Percentiles rank a stretch among this genome's conserved stretches.
phyloP scores from a whole-genome alignment of 1,284 basidiomycete species.

The Ceratobasidium sp. region DNA sequence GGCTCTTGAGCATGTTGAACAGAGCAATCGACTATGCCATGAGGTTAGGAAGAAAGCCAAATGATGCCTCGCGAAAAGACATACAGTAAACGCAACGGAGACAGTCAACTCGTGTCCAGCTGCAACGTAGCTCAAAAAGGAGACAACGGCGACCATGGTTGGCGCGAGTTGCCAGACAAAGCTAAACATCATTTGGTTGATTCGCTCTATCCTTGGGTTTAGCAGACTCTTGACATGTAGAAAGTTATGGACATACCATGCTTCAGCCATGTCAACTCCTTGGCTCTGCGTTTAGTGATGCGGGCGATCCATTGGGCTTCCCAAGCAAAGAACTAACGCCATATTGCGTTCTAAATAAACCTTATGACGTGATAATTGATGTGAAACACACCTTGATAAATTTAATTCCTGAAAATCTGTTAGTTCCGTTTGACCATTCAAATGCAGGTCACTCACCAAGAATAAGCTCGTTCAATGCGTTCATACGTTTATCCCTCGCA shows the following conservation, averaged over 20 bases:
- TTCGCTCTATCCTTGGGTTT: too few species aligned
- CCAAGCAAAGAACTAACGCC: conserved; percentile 72
- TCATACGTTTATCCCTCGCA: conserved; percentile 85
- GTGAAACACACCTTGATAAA: conserved; percentile 67
- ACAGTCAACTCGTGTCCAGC: conserved; percentile 70
- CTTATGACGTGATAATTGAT: neutral
- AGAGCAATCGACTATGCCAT: conserved; percentile 64
- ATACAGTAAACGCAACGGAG: conserved; percentile 71
- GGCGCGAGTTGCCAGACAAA: conserved; percentile 70
- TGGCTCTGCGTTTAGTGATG: conserved; percentile 55
- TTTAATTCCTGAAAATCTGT: conserved; percentile 57
- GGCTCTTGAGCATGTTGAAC: conserved; percentile 62
- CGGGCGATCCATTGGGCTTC: conserved; percentile 74
- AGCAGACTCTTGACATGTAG: too few species aligned
- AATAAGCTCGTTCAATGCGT: conserved; percentile 84
- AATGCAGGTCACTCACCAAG: conserved; percentile 54
- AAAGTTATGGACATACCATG: conserved; percentile 56
- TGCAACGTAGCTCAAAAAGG: conserved; percentile 68
- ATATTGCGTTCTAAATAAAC: neutral
- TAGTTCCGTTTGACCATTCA: neutral
- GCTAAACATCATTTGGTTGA: conserved; percentile 69
- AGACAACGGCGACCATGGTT: conserved; percentile 70
- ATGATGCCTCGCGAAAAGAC: conserved; percentile 43
- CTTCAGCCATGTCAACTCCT: conserved; percentile 72
- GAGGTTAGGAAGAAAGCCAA: neutral